These are phyloP conservation scores for Boletellus ananas DNA, from an alignment of 768 basidiomycete species.

Conservation along the genomic window DNA sequence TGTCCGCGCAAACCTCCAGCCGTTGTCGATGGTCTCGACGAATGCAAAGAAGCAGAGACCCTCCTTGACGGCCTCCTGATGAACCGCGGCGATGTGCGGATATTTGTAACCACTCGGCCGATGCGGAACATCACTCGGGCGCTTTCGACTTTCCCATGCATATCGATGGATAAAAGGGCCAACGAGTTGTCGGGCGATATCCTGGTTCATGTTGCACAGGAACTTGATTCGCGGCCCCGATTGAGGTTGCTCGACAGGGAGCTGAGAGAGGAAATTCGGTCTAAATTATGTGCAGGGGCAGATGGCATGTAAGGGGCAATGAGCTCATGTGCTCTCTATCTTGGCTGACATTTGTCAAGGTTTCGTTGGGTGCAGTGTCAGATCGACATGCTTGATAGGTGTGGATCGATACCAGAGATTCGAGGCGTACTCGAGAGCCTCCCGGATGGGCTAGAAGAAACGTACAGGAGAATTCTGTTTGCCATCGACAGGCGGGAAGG, in stretches of 20 bases:
- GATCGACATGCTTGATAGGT: slow-evolving; percentile 7
- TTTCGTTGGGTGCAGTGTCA: slow-evolving; percentile 18
- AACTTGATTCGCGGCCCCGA: slow-evolving; percentile 6
- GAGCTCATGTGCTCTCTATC: background rate
- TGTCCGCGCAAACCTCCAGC: slow-evolving; percentile 4
- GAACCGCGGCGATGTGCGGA: background rate
- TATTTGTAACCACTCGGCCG: slow-evolving; percentile 10
- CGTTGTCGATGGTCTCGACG: slow-evolving; percentile 21
- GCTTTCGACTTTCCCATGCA: slow-evolving; percentile 2
- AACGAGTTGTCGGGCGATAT: slow-evolving; percentile 9
- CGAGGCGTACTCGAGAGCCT: slow-evolving; percentile 5
- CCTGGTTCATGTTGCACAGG: slow-evolving; percentile 1
- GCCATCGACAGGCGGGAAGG: slow-evolving; percentile 5
- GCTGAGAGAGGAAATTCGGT: slow-evolving; percentile 9
- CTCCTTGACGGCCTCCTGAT: slow-evolving; percentile 9
- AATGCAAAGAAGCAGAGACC: slow-evolving; percentile 12
- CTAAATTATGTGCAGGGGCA: slow-evolving; percentile 3
- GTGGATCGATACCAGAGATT: background rate
- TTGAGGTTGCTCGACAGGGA: slow-evolving; percentile 1
- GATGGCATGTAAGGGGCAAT: slow-evolving; percentile 19
- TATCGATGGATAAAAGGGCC: slow-evolving; percentile 8
- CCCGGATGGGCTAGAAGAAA: slow-evolving; percentile 19
- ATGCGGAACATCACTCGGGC: slow-evolving; percentile 1
- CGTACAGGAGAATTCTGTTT: slow-evolving; percentile 18
- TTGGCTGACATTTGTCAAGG: background rate